Percentiles rank a stretch among this genome's conserved stretches.
phyloP scores from a whole-genome alignment of 73 alveolate genomes.

The Stentor roeselii region DNA sequence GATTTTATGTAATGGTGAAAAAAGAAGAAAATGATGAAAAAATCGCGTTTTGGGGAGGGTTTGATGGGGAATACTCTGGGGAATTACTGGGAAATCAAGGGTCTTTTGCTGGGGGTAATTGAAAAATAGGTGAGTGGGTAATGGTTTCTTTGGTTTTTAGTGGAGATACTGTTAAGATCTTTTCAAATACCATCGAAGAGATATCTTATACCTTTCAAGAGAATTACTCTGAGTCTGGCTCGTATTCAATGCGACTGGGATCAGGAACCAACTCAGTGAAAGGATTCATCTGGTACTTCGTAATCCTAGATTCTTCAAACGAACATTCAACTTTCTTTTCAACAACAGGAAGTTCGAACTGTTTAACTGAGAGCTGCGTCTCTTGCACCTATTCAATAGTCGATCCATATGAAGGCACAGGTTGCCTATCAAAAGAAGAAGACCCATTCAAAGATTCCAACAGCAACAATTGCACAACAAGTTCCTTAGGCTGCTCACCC shows the following conservation, averaged over 20 bases:
- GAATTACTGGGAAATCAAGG: too few species aligned
- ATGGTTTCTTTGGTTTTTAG: not conserved
- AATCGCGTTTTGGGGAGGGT: too few species aligned
- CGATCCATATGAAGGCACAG: not conserved
- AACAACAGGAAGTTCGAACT: not conserved
- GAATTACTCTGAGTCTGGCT: not conserved
- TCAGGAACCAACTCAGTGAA: not conserved
- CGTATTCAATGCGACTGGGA: not conserved
- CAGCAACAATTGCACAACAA: not conserved
- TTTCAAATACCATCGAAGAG: not conserved
- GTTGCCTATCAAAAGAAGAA: not conserved
- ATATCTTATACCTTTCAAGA: too few species aligned
- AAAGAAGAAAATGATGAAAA: too few species aligned
- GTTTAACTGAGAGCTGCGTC: not conserved
- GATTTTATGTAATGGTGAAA: too few species aligned
- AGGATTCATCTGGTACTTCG: not conserved
- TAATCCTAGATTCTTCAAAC: not conserved
- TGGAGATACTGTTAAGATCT: not conserved
- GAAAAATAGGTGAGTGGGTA: too few species aligned
- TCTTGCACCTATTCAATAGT: not conserved
- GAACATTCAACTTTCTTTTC: not conserved
- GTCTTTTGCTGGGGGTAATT: too few species aligned
- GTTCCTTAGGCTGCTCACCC: not conserved
- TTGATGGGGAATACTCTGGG: too few species aligned
- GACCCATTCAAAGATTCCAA: not conserved